Percentiles rank a stretch among this genome's conserved stretches.
Evolutionary conservation across 192 early-diverging fungal species (phyloP).

Genomic region (Linnemannia schmuckeri): DNA sequence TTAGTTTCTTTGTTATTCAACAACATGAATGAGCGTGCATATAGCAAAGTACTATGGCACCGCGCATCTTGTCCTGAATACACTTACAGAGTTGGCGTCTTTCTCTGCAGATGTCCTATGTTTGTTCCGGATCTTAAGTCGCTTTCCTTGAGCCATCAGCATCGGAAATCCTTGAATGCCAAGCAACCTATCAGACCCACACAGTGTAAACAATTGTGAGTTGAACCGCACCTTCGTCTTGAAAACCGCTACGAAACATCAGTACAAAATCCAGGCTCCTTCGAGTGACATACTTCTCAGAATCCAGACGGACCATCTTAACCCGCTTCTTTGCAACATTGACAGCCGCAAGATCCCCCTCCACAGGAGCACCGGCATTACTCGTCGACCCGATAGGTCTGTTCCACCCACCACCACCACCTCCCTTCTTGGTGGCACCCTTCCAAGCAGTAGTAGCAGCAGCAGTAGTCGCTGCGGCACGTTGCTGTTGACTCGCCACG

Average conservation of each 20-base stretch:
- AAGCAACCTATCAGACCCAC: slow-evolving; percentile 15
- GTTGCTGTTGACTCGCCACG: neutral
- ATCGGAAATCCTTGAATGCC: slow-evolving; percentile 30
- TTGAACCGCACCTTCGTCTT: neutral
- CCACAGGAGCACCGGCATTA: neutral
- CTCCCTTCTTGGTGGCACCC: neutral
- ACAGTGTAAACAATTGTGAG: neutral
- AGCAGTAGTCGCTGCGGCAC: neutral
- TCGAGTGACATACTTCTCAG: slow-evolving; percentile 19
- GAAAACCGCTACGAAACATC: neutral
- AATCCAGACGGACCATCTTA: slow-evolving; percentile 30
- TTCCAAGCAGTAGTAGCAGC: neutral
- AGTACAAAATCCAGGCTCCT: neutral
- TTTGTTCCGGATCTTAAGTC: slow-evolving; percentile 40
- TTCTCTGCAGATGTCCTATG: slow-evolving; percentile 37
- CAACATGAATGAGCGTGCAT: neutral
- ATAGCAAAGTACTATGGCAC: neutral
- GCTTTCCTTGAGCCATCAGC: slow-evolving; percentile 27
- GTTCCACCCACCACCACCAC: neutral
- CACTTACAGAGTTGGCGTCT: slow-evolving; percentile 36
- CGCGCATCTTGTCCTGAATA: neutral
- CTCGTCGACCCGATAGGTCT: slow-evolving; percentile 23
- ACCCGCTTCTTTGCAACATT: slow-evolving; percentile 32
- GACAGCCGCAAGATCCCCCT: slow-evolving; percentile 25
- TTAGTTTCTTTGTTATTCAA: neutral